These are phyloP conservation scores for Bipolaris cookei DNA, from an alignment of 2,329 filamentous ascomycete species.

Conservation along the genomic window DNA sequence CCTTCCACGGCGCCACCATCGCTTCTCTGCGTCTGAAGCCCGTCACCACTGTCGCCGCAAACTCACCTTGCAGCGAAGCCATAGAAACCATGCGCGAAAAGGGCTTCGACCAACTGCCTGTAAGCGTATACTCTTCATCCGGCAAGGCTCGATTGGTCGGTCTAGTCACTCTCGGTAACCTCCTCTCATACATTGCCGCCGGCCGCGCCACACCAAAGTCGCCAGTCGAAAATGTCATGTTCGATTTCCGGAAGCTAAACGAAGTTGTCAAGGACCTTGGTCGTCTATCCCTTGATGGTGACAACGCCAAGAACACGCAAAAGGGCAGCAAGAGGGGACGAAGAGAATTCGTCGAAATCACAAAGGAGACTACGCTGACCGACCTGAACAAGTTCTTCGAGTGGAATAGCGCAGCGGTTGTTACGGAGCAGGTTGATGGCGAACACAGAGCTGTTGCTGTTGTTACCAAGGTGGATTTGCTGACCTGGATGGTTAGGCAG, in stretches of 20 bases:
- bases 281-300: slow-evolving; percentile 45
- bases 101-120: slow-evolving; percentile 96
- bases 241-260: slow-evolving; percentile 85
- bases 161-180: slow-evolving; percentile 91
- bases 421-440: slow-evolving; percentile 74
- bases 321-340: slow-evolving; percentile 42
- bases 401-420: slow-evolving; percentile 95
- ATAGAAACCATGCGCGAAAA: slow-evolving; percentile 99
- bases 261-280: slow-evolving; percentile 83
- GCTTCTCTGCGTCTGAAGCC: slow-evolving; percentile 87
- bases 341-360: slow-evolving; percentile 88
- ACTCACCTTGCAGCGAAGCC: slow-evolving; percentile 78
- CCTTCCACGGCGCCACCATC: slow-evolving; percentile 80
- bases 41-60: slow-evolving; percentile 79
- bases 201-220: slow-evolving; percentile 77
- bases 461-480: slow-evolving; percentile 93
- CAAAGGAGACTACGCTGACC: slow-evolving; percentile 81
- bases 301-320: slow-evolving; percentile 18
- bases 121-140: slow-evolving; percentile 65
- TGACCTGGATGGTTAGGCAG: slow-evolving; percentile 81
- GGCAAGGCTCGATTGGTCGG: slow-evolving; percentile 79
- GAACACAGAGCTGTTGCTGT: slow-evolving; percentile 82
- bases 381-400: slow-evolving; percentile 92
- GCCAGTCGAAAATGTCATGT: slow-evolving; percentile 89
- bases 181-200: slow-evolving; percentile 86